Base-by-base conservation (phyloP, 2,329 filamentous ascomycete species). In the Balansia obtecta region DNA sequence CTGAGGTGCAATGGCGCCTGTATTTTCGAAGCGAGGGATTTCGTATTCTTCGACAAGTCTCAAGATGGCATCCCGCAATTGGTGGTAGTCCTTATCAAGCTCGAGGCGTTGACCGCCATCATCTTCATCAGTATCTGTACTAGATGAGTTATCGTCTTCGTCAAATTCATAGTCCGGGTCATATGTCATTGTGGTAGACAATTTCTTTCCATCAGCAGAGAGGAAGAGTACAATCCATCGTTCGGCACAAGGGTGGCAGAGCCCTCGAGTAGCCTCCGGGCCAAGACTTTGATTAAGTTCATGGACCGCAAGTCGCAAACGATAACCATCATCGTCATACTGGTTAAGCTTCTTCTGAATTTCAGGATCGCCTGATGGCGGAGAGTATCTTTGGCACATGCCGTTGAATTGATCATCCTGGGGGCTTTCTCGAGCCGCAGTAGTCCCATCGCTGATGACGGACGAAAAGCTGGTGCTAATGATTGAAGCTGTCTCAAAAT, bases 41-140 rank as follows among this genome's bases (percentile, higher is more conserved):
- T 93, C 87, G 54, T 85, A 90, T 55, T 94, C 87, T 59, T 88
- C 80, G 1, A 93, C 85, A 4, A 94, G 72, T 62, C 85, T 89
- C 52, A 88, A 69, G 49, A 94, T 86, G 0, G 87, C 86, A 53
- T 88, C 83, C 52, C 90, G 83, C 4, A 94, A 68, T 55, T 87
- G 84, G 60, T 89, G 85, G 57, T 90, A 89, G 60, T 89, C 86
- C 58, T 85, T 86, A 63, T 86, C 82, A 3, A 88, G 71, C 48
- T 86, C 85, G 0, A 77, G 73, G 2, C 72, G 70, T 43, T 78
- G 74, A 6, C 77, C 74, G 16, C 75, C 73, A 4, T 85, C 82
- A 42, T 84, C 80, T 30, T 82, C 74, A 5, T 74, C 76, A 27
- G 80, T 78, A 55, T 77, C 80, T 7, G 74, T 77, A 5, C 76